Percentiles rank a stretch among this genome's conserved stretches.
Evolutionary conservation across 179 eudicot genomes (phyloP).

Genomic region (Silene noctiflora): DNA sequence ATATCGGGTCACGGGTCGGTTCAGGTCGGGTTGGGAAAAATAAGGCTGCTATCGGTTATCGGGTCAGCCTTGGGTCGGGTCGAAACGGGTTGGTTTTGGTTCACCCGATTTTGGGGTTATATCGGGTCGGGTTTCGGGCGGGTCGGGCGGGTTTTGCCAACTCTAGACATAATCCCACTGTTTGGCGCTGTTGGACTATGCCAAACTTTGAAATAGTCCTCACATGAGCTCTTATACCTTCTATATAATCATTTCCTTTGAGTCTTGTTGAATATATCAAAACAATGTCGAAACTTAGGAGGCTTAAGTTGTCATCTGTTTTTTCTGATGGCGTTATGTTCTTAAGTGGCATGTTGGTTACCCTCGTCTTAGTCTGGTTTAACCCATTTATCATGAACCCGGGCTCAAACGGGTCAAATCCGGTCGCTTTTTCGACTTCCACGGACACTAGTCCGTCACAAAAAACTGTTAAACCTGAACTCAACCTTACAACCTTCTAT

Average conservation of each 20-base stretch:
- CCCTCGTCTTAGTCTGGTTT: conserved; percentile 13
- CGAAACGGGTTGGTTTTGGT: too few species aligned
- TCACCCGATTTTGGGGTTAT: too few species aligned
- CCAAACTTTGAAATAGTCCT: conserved; percentile 16
- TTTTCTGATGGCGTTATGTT: conserved; percentile 9
- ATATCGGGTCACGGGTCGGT: too few species aligned
- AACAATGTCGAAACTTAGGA: background rate
- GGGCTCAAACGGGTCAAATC: background rate
- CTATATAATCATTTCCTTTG: background rate
- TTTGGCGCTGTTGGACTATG: background rate
- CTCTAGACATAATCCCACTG: too few species aligned
- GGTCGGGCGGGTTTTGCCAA: too few species aligned
- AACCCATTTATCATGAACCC: conserved; percentile 1
- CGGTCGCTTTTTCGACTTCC: background rate
- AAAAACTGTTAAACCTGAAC: background rate
- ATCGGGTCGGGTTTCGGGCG: too few species aligned
- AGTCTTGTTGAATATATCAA: background rate
- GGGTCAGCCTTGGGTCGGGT: too few species aligned
- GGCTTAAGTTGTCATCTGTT: conserved; percentile 11
- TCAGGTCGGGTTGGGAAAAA: too few species aligned
- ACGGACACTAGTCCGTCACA: background rate
- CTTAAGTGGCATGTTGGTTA: conserved; percentile 9
- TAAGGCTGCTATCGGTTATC: too few species aligned
- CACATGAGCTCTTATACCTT: background rate
- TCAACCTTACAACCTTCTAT: conserved; percentile 31